Base-by-base conservation (phyloP, 441 rosid genomes). In the Pelargonium exstipulatum region DNA sequence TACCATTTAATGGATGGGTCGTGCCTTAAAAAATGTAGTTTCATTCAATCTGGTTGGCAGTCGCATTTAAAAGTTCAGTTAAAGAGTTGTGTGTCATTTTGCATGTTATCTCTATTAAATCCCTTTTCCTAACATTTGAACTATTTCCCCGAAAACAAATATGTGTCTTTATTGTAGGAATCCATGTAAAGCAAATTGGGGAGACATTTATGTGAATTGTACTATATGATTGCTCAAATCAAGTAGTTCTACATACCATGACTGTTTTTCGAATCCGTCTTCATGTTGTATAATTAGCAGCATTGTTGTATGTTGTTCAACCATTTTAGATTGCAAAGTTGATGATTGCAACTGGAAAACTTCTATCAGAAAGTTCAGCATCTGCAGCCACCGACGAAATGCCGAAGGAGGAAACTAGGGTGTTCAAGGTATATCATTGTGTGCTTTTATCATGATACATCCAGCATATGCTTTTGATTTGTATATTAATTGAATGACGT, bases 291-390 rank as follows among this genome's bases (percentile, higher is more conserved):
- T 10, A 46, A 74, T 62, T 51, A 62, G 72, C 46, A 24, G 37
- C 2, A 29, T 62, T 26, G 13, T 62, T 62, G 16, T 35, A 62
- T 29, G 16, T 46, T 71, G 5, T 43, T 69, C 69, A 75, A 73
- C 73, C 76, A 60, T 71, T 76, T 68, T 79, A 94, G 98, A 88
- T 94, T 80, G 92, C 97, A 45, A 84, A 90, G 80, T 80, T 82
- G 18, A 85, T 94, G 97, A 81, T 80, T 70, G 68, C 81, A 48
- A 77, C 92, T 37, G 98, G 98, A 72, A 76, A 80, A 75, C 73
- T 74, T 75, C 74, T 94, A 18, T 81, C 88, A 73, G 87, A 83
- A 67, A 85, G 72, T 75, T 58, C 86, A 67, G 43, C 69, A 57
- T 69, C 84, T 16, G 75, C 73, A 65, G 69, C 76, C 51, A 72